These are phyloP conservation scores for Phytophthora tubulina DNA, from an alignment of 352 stramenopile genomes.

Conservation along the genomic window DNA sequence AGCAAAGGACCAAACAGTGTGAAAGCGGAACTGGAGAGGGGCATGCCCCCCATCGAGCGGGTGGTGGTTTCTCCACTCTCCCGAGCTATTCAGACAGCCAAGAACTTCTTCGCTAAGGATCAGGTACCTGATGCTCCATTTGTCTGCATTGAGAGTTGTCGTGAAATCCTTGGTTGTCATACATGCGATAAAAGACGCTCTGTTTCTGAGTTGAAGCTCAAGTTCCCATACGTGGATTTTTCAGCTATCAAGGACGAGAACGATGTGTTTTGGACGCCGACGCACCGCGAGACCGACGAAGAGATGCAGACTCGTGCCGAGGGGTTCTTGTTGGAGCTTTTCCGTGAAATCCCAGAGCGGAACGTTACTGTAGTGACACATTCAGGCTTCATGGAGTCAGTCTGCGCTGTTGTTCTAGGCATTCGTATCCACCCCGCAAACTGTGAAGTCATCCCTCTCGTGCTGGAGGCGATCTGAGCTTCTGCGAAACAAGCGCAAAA, in stretches of 20 bases:
- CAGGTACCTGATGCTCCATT: slow-evolving; percentile 26
- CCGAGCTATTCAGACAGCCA: slow-evolving; percentile 25
- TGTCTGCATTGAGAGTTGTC: slow-evolving; percentile 66
- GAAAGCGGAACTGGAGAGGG: slow-evolving; percentile 45
- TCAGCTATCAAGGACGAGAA: slow-evolving; percentile 59
- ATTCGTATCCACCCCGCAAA: slow-evolving; percentile 50
- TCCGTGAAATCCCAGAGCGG: slow-evolving; percentile 57
- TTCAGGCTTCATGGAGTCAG: slow-evolving; percentile 74
- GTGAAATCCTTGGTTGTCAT: slow-evolving; percentile 71
- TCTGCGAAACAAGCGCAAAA: too few species aligned
- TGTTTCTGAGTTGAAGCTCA: slow-evolving; percentile 49
- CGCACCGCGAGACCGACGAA: slow-evolving; percentile 68
- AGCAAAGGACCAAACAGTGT: slow-evolving; percentile 33
- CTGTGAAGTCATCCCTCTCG: slow-evolving; percentile 62
- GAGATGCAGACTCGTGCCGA: slow-evolving; percentile 63
- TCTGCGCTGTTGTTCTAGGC: slow-evolving; percentile 57
- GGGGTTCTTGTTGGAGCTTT: slow-evolving; percentile 62
- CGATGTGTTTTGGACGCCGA: slow-evolving; percentile 66
- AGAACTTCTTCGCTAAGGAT: slow-evolving; percentile 28
- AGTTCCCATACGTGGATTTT: slow-evolving; percentile 77
- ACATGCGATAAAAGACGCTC: slow-evolving; percentile 74
- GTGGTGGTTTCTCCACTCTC: slow-evolving; percentile 78
- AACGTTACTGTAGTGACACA: slow-evolving; percentile 72
- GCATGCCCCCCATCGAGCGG: slow-evolving; percentile 72
- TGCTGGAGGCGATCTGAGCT: slow-evolving; percentile 41